Evolutionary conservation across 208 protist genomes (phyloP).

Genomic region (Leishmania lainsoni): DNA sequence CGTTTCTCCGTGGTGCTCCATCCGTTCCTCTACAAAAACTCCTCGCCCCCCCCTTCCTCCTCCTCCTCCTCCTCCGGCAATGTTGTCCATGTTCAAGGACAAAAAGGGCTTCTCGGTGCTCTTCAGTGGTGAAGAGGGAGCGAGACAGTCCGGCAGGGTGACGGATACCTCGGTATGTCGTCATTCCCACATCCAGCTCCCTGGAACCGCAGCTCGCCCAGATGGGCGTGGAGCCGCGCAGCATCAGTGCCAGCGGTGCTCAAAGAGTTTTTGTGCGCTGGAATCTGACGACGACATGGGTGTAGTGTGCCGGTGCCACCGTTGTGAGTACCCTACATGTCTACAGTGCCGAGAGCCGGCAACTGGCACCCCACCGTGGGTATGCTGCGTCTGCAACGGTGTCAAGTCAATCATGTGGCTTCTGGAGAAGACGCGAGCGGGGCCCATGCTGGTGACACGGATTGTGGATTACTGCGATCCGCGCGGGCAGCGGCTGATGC

Average conservation of each 20-base stretch:
- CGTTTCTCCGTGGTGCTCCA: too few relatives aligned
- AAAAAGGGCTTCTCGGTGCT: conserved; percentile 70
- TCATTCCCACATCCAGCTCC: conserved; percentile 6
- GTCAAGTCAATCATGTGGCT: conserved; percentile 65
- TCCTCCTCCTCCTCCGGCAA: conserved; percentile 4
- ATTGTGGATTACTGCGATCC: conserved; percentile 78
- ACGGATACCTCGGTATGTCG: neutral
- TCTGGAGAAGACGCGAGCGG: conserved; percentile 59
- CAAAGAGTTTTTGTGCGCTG: conserved; percentile 37
- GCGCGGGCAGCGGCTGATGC: conserved; percentile 57
- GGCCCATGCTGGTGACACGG: conserved; percentile 48
- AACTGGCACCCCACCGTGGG: conserved; percentile 33
- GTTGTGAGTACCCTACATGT: conserved; percentile 68
- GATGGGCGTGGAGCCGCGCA: conserved; percentile 10
- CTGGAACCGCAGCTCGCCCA: neutral
- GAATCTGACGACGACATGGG: neutral
- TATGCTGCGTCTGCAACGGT: conserved; percentile 59
- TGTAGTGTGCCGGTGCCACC: conserved; percentile 36
- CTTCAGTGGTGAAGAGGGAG: conserved; percentile 32
- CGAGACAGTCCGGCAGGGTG: neutral
- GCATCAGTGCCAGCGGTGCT: conserved; percentile 64
- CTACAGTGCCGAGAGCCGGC: conserved; percentile 48
- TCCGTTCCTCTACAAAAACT: neutral
- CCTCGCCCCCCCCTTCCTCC: neutral
- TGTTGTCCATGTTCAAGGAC: conserved; percentile 75